These are phyloP conservation scores for Periconia sp. DNA, from an alignment of 2,329 filamentous ascomycete genomes.

Conservation along the genomic window DNA sequence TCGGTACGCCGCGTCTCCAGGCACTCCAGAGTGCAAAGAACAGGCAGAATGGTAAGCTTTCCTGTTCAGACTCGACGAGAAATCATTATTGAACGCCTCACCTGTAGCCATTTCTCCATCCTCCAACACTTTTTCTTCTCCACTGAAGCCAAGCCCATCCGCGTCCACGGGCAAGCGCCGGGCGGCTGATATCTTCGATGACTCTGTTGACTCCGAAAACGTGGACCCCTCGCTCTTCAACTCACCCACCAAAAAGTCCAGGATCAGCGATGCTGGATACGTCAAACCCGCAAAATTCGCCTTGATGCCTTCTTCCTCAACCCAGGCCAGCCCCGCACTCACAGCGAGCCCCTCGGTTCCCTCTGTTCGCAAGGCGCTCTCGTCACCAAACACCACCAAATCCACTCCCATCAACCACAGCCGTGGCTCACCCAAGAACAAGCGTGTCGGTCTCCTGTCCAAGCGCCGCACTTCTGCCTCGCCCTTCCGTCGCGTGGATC, in stretches of 20 bases:
- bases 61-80: background rate
- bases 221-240: conserved; percentile 56
- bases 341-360: conserved; percentile 28
- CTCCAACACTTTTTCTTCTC: conserved; percentile 26
- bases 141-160: conserved; percentile 30
- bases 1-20: conserved; percentile 70
- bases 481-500: conserved; percentile 71
- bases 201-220: conserved; percentile 58
- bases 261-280: conserved; percentile 32
- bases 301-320: conserved; percentile 33
- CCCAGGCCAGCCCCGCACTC: conserved; percentile 19
- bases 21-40: conserved; percentile 76
- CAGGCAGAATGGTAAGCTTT: conserved; percentile 62
- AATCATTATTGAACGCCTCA: conserved; percentile 23
- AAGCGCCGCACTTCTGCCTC: conserved; percentile 64
- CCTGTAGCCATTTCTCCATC: conserved; percentile 33
- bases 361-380: conserved; percentile 42
- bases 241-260: conserved; percentile 57
- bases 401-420: conserved; percentile 51
- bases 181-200: conserved; percentile 47
- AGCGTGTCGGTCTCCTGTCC: conserved; percentile 68
- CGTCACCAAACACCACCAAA: conserved; percentile 46
- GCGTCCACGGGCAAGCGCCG: conserved; percentile 49
- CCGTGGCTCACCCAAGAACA: conserved; percentile 76
- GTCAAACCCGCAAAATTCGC: conserved; percentile 46